phyloP scores from a whole-genome alignment of 306 rosid genomes.

The Vigna reflexopilosa region DNA sequence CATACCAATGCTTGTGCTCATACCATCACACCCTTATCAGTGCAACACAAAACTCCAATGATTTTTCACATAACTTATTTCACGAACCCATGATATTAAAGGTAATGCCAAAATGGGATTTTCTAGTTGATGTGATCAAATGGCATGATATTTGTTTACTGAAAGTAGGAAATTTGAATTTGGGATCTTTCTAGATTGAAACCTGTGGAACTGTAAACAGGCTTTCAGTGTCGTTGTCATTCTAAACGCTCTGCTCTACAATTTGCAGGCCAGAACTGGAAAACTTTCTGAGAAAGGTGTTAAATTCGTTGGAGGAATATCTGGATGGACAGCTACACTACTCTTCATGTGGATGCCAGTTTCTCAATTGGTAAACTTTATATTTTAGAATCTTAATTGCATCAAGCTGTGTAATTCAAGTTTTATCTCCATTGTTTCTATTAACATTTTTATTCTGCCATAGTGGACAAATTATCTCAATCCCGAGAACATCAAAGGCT shows the following conservation, averaged over 20 bases:
- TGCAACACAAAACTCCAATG: slow-evolving; percentile 15
- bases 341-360: slow-evolving; percentile 99
- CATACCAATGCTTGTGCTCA: background rate
- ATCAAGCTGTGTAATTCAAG: slow-evolving; percentile 33
- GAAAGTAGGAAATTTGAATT: slow-evolving; percentile 18
- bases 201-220: slow-evolving; percentile 36
- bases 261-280: slow-evolving; percentile 78
- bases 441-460: slow-evolving; percentile 41
- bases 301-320: slow-evolving; percentile 86
- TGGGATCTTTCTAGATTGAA: slow-evolving; percentile 24
- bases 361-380: slow-evolving; percentile 77
- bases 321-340: slow-evolving; percentile 97
- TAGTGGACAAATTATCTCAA: slow-evolving; percentile 97
- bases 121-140: slow-evolving; percentile 10
- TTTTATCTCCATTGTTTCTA: slow-evolving; percentile 37
- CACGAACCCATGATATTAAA: slow-evolving; percentile 4
- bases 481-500: slow-evolving; percentile 95
- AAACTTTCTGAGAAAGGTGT: slow-evolving; percentile 78
- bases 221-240: slow-evolving; percentile 36
- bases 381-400: slow-evolving; percentile 25
- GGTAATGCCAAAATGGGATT: slow-evolving; percentile 6
- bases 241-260: slow-evolving; percentile 41
- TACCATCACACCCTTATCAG: slow-evolving; percentile 13
- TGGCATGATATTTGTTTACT: slow-evolving; percentile 32
- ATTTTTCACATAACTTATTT: slow-evolving; percentile 36